Conservation (phyloP, 1,139 yeast genomes). For the Kodamaea plutei region DNA sequence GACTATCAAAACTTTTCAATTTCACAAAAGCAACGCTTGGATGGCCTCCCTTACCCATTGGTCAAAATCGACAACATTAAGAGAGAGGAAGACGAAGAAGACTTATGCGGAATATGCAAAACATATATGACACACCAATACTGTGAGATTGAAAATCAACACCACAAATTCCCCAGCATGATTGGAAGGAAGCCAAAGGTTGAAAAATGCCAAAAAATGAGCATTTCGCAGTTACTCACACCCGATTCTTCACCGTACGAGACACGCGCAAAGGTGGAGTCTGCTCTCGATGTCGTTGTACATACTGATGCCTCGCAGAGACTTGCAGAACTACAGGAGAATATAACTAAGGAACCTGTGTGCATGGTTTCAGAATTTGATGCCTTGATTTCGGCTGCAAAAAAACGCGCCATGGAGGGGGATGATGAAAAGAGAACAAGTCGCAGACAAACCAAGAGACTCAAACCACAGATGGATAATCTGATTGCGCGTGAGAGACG, state of each 20-base stretch:
- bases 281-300: not conserved
- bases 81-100: conserved; percentile 29
- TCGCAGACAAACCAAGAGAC: conserved; percentile 6
- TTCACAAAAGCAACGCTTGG: conserved; percentile 13
- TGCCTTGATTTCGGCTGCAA: conserved; percentile 5
- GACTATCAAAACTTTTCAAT: conserved; percentile 23
- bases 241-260: conserved; percentile 37
- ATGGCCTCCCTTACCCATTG: conserved; percentile 6
- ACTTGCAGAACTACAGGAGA: conserved; percentile 2
- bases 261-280: not conserved
- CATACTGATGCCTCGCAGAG: conserved; percentile 3
- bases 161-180: conserved; percentile 21
- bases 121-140: conserved; percentile 38
- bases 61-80: not conserved
- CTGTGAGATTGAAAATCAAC: conserved; percentile 28
- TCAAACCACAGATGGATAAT: conserved; percentile 1
- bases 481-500: not conserved
- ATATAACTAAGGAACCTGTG: conserved; percentile 1
- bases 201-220: conserved; percentile 7
- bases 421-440: conserved; percentile 1
- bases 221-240: conserved; percentile 26
- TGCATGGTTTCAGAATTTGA: conserved; percentile 8
- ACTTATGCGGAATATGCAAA: conserved; percentile 37
- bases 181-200: conserved; percentile 4
- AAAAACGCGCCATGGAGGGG: conserved; percentile 7